A percentile compares a stretch with the other conserved stretches of the same genome.
These are phyloP conservation scores for Fistulifera pelliculosa DNA, from an alignment of 108 stramenopile species.

Conservation along the genomic window DNA sequence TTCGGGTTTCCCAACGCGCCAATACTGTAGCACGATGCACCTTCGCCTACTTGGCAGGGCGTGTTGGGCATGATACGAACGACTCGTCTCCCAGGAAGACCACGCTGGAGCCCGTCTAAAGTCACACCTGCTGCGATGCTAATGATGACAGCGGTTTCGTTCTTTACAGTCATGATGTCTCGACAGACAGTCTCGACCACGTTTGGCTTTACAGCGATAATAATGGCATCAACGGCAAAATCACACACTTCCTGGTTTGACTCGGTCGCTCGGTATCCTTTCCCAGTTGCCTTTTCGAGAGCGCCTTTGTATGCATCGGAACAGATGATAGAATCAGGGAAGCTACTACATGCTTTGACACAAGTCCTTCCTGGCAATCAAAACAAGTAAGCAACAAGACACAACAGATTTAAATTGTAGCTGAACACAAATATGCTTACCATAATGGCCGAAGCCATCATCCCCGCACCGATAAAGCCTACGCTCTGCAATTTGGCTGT, in stretches of 20 bases:
- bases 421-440: not conserved
- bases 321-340: conserved; percentile 42
- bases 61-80: conserved; percentile 96
- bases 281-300: conserved; percentile 35
- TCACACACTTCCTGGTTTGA: conserved; percentile 53
- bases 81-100: conserved; percentile 53
- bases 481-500: conserved; percentile 8
- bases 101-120: conserved; percentile 47
- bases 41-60: conserved; percentile 84
- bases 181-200: conserved; percentile 40
- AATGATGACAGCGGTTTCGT: conserved; percentile 38
- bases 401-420: not conserved
- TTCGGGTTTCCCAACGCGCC: conserved; percentile 55
- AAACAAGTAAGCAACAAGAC: not conserved
- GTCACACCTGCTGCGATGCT: conserved; percentile 87
- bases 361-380: not conserved
- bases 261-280: conserved; percentile 47
- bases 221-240: conserved; percentile 47
- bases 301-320: conserved; percentile 57
- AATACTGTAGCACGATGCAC: conserved; percentile 71
- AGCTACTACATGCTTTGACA: conserved; percentile 24
- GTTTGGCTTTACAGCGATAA: conserved; percentile 76
- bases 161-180: conserved; percentile 30
- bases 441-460: conserved; percentile 79
- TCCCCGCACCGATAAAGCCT: conserved; percentile 80